These are phyloP conservation scores for Quercus variabilis DNA, from an alignment of 306 rosid species.

Conservation along the genomic window DNA sequence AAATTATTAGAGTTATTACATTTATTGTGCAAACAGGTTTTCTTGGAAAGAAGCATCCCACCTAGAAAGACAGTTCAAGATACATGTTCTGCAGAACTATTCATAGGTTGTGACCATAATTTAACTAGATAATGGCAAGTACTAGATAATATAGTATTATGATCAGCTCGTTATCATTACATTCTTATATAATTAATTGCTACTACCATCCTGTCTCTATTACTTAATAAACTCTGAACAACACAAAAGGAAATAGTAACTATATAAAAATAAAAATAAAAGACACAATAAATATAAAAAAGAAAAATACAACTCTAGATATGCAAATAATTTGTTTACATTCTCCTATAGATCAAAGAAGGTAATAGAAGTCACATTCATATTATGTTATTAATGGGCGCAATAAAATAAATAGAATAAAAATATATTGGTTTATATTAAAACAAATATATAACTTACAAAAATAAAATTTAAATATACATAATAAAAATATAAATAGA, in stretches of 20 bases:
- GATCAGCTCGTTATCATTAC: not conserved
- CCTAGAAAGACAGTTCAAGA: not conserved
- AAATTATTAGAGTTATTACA: not conserved
- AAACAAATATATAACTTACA: no score
- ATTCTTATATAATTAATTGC: not conserved
- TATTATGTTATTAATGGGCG: no score
- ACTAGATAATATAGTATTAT: not conserved
- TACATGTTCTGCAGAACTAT: not conserved
- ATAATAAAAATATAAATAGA: constrained; percentile 1
- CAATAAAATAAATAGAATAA: no score
- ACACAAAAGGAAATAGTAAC: not conserved
- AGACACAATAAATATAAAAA: no score
- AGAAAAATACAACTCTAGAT: no score
- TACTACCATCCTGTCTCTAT: not conserved
- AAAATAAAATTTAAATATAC: no score
- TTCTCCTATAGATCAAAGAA: no score
- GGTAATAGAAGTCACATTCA: no score
- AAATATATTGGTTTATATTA: no score
- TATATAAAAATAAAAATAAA: not conserved
- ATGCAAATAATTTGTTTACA: no score
- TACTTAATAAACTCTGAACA: not conserved
- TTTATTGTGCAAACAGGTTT: not conserved
- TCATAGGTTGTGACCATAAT: not conserved
- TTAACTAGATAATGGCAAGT: not conserved
- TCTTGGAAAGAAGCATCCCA: not conserved